Evolutionary conservation across 768 basidiomycete species (phyloP), one percentile per base, ranked within the genome.

Genomic region (Mycena rosella): DNA sequence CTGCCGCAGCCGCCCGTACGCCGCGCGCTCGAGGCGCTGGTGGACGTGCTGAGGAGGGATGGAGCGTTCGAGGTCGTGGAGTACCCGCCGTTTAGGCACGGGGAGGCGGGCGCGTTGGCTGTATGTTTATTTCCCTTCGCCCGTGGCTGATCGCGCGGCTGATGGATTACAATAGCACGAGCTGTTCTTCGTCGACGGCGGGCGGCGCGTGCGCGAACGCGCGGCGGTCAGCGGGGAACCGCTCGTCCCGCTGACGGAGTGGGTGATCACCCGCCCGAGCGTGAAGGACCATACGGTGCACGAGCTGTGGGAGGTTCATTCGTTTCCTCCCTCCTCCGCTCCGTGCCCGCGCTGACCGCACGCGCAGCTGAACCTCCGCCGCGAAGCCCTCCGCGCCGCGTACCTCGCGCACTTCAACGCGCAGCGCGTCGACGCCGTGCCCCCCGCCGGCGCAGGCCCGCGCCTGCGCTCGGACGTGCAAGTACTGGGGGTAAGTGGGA

Each of bases 401-500:
- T 80, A 80, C 36, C 72, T 80, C 14, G 74, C 75, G 5, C 74
- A 84, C 38, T 86, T 80, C 81, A 78, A 78, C 47, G 72, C 74
- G 17, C 79, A 82, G 38, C 70, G 71, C 22, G 71, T 83, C 20
- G 85, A 86, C 48, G 80, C 77, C 7, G 72, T 86, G 63, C 70
- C 86, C 17, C 83, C 84, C 15, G 75, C 75, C 7, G 77, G 73
- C 20, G 74, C 79, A 2, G 78, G 75, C 76, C 80, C 7, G 83
- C 85, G 24, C 71, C 76, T 10, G 79, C 74, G 7, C 82, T 82
- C 38, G 81, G 78, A 81, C 79, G 0, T 73, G 77, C 6, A 74
- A 73, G 29, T 84, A 82, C 63, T 80, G 82, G 80, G 78, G 76
- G 64, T 82, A 76, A n/a, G n/a, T n/a, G n/a, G n/a, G n/a, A n/a